phyloP scores from a whole-genome alignment of 2,329 filamentous ascomycete genomes.

The Phoma sp. region DNA sequence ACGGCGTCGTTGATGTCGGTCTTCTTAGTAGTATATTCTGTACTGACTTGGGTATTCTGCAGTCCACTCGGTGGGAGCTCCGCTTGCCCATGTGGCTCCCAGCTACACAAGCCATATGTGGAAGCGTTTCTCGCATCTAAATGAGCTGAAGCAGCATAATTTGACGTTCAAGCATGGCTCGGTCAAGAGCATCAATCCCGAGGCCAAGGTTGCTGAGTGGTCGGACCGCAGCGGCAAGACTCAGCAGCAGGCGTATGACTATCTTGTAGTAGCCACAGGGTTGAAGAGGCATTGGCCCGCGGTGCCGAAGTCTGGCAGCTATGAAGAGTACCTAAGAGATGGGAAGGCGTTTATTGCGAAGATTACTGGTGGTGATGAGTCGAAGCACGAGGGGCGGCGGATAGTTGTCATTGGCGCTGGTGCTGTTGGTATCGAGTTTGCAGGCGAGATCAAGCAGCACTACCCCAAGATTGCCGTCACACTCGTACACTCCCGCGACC shows the following conservation, averaged over 20 bases:
- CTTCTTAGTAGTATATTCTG: constrained; percentile 15
- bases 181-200: constrained; percentile 65
- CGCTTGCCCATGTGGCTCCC: constrained; percentile 70
- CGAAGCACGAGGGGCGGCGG: constrained; percentile 47
- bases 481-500: constrained; percentile 73
- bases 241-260: constrained; percentile 66
- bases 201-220: constrained; percentile 62
- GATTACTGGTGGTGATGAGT: constrained; percentile 39
- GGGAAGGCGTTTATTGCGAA: constrained; percentile 63
- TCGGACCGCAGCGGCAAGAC: constrained; percentile 60
- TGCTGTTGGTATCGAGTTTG: constrained; percentile 83
- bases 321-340: constrained; percentile 69
- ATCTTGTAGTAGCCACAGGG: constrained; percentile 74
- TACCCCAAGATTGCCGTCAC: constrained; percentile 71
- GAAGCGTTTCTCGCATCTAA: constrained; percentile 71
- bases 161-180: constrained; percentile 71
- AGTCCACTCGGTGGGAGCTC: constrained; percentile 80
- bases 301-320: constrained; percentile 69
- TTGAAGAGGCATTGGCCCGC: constrained; percentile 73
- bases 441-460: constrained; percentile 74
- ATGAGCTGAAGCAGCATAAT: constrained; percentile 67
- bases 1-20: not conserved
- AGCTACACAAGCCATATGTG: constrained; percentile 71
- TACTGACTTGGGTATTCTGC: constrained; percentile 26
- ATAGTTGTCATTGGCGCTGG: constrained; percentile 79